Evolutionary conservation across 495 filamentous ascomycete species (phyloP), one percentile per base, ranked within the genome.

Genomic region (Corynascus novoguineensis): DNA sequence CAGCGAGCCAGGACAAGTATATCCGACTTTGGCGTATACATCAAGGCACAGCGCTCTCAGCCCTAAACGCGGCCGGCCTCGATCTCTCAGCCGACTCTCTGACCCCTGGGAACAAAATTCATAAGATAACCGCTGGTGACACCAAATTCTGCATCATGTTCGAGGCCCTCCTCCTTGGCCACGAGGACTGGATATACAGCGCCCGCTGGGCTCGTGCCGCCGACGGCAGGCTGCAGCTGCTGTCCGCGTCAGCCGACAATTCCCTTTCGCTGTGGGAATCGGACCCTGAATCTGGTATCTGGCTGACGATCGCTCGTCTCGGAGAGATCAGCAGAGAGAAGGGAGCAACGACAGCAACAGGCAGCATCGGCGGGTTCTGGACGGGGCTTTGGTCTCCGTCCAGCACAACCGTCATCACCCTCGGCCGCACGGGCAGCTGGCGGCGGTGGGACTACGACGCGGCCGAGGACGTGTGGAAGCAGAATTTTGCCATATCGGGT

Each of bases 121-220:
- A 97, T 68, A 76, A 84, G 60, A 77, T 84, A 28, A 69, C 69
- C 19, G 75, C 75, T 0, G 73, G 70, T 2, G 82, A 75, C 34
- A 66, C 65, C 8, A 75, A 81, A 38, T 95, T 86, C 71, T 89
- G 86, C 28, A 75, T 95, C 45, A 96, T 91, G 0, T 97, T 97
- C 59, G 95, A 97, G 72, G 95, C 95, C 7, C 77, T 99, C 12
- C 81, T 99, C 9, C 83, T 97, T 24, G 93, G 95, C 19, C 95
- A 97, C 64, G 93, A 99, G 62, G 93, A 99, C 64, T 99, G 93
- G 93, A 89, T 99, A 24, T 97, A 95, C 66, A 91, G 87, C 50
- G 81, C 87, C 0, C 75, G 76, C 35, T 99, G 93, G 93, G 78
- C 79, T 29, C 79, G 80, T 10, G 69, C 76, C 25, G 60, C 63